Evolutionary conservation across 768 basidiomycete species (phyloP).

Genomic region (Russula ochroleuca): DNA sequence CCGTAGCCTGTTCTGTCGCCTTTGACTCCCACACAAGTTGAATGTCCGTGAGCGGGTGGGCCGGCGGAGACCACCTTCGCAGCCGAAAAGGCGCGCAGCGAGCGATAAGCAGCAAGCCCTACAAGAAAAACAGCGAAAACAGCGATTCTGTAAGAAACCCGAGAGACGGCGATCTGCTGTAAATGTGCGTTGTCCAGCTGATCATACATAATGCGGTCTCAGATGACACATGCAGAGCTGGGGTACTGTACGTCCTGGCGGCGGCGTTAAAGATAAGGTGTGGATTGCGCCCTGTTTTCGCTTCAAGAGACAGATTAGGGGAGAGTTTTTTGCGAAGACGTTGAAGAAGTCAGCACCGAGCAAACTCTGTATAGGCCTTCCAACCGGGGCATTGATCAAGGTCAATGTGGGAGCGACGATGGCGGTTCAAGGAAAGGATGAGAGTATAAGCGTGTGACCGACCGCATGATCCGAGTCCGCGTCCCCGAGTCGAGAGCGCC

Average conservation of each 20-base stretch:
- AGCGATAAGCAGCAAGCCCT: conserved; percentile 28
- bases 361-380: conserved; percentile 43
- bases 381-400: conserved; percentile 30
- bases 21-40: not conserved
- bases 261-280: conserved; percentile 30
- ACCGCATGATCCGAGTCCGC: not conserved
- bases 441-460: not conserved
- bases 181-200: conserved; percentile 48
- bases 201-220: conserved; percentile 40
- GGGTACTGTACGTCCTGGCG: conserved; percentile 27
- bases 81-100: conserved; percentile 34
- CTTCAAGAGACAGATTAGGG: conserved; percentile 28
- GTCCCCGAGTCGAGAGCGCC: no score
- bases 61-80: not conserved
- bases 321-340: conserved; percentile 32
- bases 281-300: conserved; percentile 26
- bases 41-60: not conserved
- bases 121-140: conserved; percentile 24
- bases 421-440: not conserved
- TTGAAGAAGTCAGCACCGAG: conserved; percentile 44
- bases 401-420: conserved; percentile 21
- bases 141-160: conserved; percentile 38
- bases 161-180: conserved; percentile 34
- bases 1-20: not conserved
- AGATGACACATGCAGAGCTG: conserved; percentile 9